Evolutionary conservation across 2,329 filamentous ascomycete genomes (phyloP).

Genomic region (Epicoccum nigrum): DNA sequence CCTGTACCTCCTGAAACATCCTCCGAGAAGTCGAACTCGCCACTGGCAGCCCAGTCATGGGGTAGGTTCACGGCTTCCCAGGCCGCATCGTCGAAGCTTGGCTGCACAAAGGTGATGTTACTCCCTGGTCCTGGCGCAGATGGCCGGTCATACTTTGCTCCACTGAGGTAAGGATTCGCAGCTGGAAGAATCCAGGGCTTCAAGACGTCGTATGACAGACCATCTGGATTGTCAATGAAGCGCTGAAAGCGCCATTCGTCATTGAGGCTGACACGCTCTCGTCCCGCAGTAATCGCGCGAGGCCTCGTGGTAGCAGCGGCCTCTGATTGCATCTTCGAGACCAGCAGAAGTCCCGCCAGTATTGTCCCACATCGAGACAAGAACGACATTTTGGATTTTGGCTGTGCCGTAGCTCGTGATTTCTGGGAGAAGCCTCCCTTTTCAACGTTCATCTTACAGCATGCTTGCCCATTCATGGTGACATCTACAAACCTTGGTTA

Average conservation of each 20-base stretch:
- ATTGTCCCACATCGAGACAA: constrained; percentile 11
- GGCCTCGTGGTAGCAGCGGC: constrained; percentile 14
- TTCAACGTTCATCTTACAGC: not conserved
- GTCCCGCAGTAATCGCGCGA: constrained; percentile 10
- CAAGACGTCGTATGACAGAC: constrained; percentile 45
- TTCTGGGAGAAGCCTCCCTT: not conserved
- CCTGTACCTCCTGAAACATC: constrained; percentile 52
- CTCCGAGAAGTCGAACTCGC: constrained; percentile 49
- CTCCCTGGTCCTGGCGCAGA: constrained; percentile 33
- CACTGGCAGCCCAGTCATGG: constrained; percentile 59
- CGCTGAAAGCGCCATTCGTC: constrained; percentile 50
- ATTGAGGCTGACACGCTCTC: constrained; percentile 45
- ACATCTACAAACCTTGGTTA: not conserved
- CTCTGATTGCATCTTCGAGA: constrained; percentile 10
- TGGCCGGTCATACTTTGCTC: constrained; percentile 43
- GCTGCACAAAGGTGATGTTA: constrained; percentile 43
- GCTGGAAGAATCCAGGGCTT: constrained; percentile 53
- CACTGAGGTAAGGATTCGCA: constrained; percentile 51
- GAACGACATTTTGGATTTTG: constrained; percentile 4
- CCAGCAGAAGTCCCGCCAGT: constrained; percentile 21
- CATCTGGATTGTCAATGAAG: constrained; percentile 47
- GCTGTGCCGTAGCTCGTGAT: not conserved
- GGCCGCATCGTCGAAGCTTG: constrained; percentile 48
- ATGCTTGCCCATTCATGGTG: not conserved
- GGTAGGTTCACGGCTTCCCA: constrained; percentile 55